Evolutionary conservation across 2,329 filamentous ascomycete genomes (phyloP).

Genomic region (Aspergillus brasiliensis): DNA sequence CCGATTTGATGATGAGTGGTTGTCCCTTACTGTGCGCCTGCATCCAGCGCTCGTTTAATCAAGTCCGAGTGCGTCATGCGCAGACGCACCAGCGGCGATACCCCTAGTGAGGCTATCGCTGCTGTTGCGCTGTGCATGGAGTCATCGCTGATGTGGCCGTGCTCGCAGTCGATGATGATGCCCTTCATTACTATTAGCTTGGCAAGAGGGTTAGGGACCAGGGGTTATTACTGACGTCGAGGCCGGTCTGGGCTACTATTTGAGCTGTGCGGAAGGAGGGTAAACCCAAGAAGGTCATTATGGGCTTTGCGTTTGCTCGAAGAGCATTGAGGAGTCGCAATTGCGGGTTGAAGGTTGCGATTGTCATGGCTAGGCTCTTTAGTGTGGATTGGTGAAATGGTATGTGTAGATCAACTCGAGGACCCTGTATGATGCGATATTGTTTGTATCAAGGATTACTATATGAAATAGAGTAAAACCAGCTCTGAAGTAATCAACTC

Average conservation of each 20-base stretch:
- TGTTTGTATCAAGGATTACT: no score
- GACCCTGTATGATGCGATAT: no score
- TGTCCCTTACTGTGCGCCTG: constrained; percentile 26
- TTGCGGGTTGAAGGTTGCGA: constrained; percentile 14
- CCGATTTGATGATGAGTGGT: not conserved
- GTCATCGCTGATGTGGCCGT: constrained; percentile 32
- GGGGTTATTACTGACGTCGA: constrained; percentile 16
- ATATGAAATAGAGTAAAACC: no score
- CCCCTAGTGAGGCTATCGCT: constrained; percentile 27
- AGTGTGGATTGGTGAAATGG: not conserved
- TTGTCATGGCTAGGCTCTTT: constrained; percentile 8
- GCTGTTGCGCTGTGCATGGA: constrained; percentile 31
- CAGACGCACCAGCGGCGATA: constrained; percentile 29
- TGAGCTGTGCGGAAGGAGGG: constrained; percentile 25
- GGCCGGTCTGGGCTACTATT: constrained; percentile 22
- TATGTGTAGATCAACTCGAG: not conserved
- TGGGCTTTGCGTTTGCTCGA: constrained; percentile 16
- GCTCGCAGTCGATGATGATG: constrained; percentile 29
- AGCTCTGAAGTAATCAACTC: no score
- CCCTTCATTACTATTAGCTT: constrained; percentile 9
- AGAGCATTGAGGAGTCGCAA: constrained; percentile 21
- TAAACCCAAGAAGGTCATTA: constrained; percentile 24
- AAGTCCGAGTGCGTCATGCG: constrained; percentile 23
- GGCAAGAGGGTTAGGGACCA: not conserved
- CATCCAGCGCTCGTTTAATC: constrained; percentile 30